Base-by-base conservation (phyloP, 306 rosid species). In the Cucurbita maxima region DNA sequence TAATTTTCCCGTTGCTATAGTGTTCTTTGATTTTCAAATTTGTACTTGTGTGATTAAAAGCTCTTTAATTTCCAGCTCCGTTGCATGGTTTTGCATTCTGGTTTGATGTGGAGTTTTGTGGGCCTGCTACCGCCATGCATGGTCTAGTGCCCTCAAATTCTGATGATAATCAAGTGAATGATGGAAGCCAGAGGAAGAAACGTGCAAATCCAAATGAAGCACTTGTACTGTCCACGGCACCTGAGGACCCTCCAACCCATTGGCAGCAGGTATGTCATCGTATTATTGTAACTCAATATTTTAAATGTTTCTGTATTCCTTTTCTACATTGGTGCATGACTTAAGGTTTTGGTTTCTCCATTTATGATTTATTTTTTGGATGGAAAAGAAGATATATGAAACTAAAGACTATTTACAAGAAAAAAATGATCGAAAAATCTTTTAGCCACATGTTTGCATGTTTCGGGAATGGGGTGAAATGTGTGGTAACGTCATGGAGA, bases 221-320 rank as follows among this genome's bases (percentile, higher is more conserved):
- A 54, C 81, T 94, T 58, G 89, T 89, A 48, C 84, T 94, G 61
- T 94, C 97, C 76, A 90, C 99, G 57, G 97, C 99, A 53, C 99
- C 99, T 4, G 99, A 91, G 97, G 99, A 94, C 76, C 97, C 96
- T 76, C 99, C 97, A 73, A 94, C 99, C 19, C 99, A 94, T 80
- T 94, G 99, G 99, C 99, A 94, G 80, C 99, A 94, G 99, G 99
- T 94, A 77, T 76, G 18, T 30, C 11, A 57, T 12, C 25, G 22
- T 25, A 18, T 9, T 37, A 54, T 8, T 47, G 1, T 6, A 50
- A 10, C 3, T 16, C 34, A 18, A 38, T 8, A 66, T 19, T 45
- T 44, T 10, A 44, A 20, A 64, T 44, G 3, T 43, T 66, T 66
- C 16, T 41, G 53, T 41, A n/a, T 11, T 10, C 18, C 10, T 43